These are phyloP conservation scores for Agastache rugosa DNA, from an alignment of 257 asterid genomes.

Conservation along the genomic window DNA sequence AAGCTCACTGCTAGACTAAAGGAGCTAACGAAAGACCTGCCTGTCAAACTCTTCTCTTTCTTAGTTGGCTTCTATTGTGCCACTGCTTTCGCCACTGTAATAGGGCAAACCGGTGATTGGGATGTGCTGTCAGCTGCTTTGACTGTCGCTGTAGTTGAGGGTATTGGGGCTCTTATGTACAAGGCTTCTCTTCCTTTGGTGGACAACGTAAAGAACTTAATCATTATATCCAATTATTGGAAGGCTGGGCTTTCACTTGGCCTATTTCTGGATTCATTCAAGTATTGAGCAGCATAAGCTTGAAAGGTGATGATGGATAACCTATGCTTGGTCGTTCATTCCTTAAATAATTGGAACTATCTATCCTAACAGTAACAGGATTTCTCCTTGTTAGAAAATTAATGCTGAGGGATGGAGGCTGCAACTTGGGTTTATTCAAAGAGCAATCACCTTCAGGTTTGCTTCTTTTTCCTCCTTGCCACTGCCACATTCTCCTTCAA, in stretches of 20 bases:
- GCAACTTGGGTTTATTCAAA: conserved; percentile 41
- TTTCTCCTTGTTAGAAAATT: conserved; percentile 36
- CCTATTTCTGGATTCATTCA: conserved; percentile 92
- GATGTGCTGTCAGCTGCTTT: conserved; percentile 92
- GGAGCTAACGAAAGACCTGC: conserved; percentile 69
- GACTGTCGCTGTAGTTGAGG: conserved; percentile 92
- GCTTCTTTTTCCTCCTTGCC: conserved; percentile 8
- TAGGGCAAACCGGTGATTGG: conserved; percentile 99
- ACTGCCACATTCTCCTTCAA: background rate
- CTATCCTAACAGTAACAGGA: background rate
- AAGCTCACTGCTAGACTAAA: conserved; percentile 54
- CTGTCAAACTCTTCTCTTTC: conserved; percentile 70
- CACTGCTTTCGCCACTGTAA: conserved; percentile 88
- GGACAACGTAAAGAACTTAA: conserved; percentile 51
- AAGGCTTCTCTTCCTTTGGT: conserved; percentile 59
- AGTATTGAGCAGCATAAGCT: conserved; percentile 50
- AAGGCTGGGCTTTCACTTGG: conserved; percentile 89
- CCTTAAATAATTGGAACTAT: background rate
- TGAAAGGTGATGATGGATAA: background rate
- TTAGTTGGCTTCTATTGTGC: conserved; percentile 94
- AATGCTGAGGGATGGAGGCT: conserved; percentile 42
- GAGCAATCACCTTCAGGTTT: conserved; percentile 48
- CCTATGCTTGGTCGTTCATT: conserved; percentile 10
- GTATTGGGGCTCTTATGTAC: conserved; percentile 93
- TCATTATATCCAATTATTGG: conserved; percentile 84